Base-by-base conservation (phyloP, 2,329 filamentous ascomycete genomes). In the Talaromyces sp. region DNA sequence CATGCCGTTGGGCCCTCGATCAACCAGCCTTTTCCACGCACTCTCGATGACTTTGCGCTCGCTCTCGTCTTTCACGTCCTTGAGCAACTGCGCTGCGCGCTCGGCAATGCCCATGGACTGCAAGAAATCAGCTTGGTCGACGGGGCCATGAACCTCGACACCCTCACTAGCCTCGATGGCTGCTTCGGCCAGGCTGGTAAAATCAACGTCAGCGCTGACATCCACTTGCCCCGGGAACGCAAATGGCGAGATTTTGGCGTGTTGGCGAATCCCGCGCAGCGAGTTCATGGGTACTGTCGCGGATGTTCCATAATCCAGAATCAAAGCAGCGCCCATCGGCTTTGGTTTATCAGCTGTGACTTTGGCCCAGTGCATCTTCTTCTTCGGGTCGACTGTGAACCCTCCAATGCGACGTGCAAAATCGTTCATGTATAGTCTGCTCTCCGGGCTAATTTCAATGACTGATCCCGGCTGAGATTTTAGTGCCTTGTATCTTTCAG, bases 161-260 rank as follows among this genome's bases (percentile, higher is more conserved):
- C 87, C 89, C 1, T 87, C 83, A 65, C 88, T 93, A 0, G 90
- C 89, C 43, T 83, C 79, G 52, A 90, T 82, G 0, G 93, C 93
- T 1, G 89, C 82, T 71, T 98, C 93, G 0, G 92, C 93, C 1
- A 99, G 78, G 11, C 89, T 91, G 0, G 85, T 84, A 71, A 99
- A 99, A 74, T 99, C 95, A 0, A 99, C 95, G 71, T 99, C 93
- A 0, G 90, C 93, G 65, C 88, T 92, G 24, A 99, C 81, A 71
- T 99, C 95, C 2, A 96, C 92, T 27, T 88, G 83, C 0, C 95
- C 95, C 0, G 95, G 90, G 6, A 85, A 81, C 0, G 84, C 82
- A 68, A 99, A 91, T 4, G 95, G 91, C 24, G 87, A 92, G 52
- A 96, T 89, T 26, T 83, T 82, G 26, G 81, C 79, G 77, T 99